phyloP scores from a whole-genome alignment of 345 rosid species.

The Linum usitatissimum region DNA sequence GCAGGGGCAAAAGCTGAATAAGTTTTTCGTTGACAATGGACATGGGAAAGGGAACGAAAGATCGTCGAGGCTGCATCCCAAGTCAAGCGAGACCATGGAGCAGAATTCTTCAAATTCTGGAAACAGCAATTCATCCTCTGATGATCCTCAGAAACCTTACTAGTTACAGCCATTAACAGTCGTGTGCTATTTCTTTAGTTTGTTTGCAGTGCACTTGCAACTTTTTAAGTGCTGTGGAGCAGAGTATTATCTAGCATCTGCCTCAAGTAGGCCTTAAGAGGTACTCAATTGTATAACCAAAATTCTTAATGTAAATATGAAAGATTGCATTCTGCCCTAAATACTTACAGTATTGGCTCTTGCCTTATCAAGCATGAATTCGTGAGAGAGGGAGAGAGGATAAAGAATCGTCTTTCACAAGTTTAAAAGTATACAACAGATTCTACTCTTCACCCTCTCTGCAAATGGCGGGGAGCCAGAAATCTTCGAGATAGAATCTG shows the following conservation, averaged over 20 bases:
- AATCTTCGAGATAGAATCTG: too few species aligned
- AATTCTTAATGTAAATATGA: slow-evolving; percentile 13
- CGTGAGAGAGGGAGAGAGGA: too few species aligned
- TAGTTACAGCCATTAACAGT: not conserved
- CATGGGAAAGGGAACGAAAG: slow-evolving; percentile 68
- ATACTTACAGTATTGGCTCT: not conserved
- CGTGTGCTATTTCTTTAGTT: not conserved
- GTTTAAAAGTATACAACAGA: not conserved
- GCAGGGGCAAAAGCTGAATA: slow-evolving; percentile 83
- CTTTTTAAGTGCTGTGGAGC: slow-evolving; percentile 1
- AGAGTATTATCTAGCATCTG: not conserved
- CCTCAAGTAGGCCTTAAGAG: not conserved
- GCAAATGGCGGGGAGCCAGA: too few species aligned
- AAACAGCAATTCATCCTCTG: slow-evolving; percentile 36
- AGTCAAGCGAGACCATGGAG: slow-evolving; percentile 28
- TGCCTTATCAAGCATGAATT: not conserved
- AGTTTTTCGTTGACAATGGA: slow-evolving; percentile 46
- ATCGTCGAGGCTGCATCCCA: slow-evolving; percentile 46
- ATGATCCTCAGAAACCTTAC: slow-evolving; percentile 43
- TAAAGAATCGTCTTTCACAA: not conserved
- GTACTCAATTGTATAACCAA: slow-evolving; percentile 10
- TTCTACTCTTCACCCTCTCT: not conserved
- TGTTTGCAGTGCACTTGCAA: slow-evolving; percentile 1
- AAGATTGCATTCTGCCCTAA: not conserved
- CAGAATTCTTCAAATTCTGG: slow-evolving; percentile 24